Percentiles rank a stretch among this genome's conserved stretches.
Conservation (phyloP, 2,329 filamentous ascomycete genomes). For the Alternaria arborescens region DNA sequence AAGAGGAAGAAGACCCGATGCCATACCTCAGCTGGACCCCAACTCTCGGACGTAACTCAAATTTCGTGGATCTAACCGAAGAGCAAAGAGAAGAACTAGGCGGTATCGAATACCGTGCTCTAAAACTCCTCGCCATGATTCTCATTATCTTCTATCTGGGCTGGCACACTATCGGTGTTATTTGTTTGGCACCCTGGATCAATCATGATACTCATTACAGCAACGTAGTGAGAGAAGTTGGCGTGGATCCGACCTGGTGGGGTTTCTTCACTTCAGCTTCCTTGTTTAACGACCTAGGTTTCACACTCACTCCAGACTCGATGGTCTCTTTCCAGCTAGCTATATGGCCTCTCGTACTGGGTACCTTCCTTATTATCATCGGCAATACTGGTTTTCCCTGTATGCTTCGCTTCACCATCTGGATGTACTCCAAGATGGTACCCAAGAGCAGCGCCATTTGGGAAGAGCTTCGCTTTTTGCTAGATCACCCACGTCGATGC, state of each 20-base stretch:
- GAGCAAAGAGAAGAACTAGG: conserved; percentile 94
- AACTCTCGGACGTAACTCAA: conserved; percentile 90
- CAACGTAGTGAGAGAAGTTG: conserved; percentile 66
- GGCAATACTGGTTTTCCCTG: conserved; percentile 96
- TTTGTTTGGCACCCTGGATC: conserved; percentile 84
- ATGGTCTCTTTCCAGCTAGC: conserved; percentile 89
- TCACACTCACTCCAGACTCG: conserved; percentile 89
- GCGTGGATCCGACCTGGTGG: conserved; percentile 83
- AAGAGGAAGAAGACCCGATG: conserved; percentile 61
- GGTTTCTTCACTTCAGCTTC: conserved; percentile 88
- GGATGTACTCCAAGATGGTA: conserved; percentile 74
- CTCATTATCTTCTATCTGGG: conserved; percentile 81
- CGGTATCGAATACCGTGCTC: conserved; percentile 92
- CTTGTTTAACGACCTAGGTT: conserved; percentile 94
- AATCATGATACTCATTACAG: conserved; percentile 67
- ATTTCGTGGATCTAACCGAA: conserved; percentile 86
- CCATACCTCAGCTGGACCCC: conserved; percentile 96
- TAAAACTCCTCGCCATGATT: conserved; percentile 85
- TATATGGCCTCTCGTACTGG: conserved; percentile 76
- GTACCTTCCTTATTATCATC: conserved; percentile 88
- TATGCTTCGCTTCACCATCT: conserved; percentile 93
- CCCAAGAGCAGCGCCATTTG: conserved; percentile 75
- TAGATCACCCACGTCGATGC: conserved; percentile 94
- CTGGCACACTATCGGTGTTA: conserved; percentile 79
- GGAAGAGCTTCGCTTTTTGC: conserved; percentile 88